A percentile compares a stretch with the other conserved stretches of the same genome.
Evolutionary conservation across 2,329 filamentous ascomycete genomes (phyloP).

Genomic region (Sporothrix phasma): DNA sequence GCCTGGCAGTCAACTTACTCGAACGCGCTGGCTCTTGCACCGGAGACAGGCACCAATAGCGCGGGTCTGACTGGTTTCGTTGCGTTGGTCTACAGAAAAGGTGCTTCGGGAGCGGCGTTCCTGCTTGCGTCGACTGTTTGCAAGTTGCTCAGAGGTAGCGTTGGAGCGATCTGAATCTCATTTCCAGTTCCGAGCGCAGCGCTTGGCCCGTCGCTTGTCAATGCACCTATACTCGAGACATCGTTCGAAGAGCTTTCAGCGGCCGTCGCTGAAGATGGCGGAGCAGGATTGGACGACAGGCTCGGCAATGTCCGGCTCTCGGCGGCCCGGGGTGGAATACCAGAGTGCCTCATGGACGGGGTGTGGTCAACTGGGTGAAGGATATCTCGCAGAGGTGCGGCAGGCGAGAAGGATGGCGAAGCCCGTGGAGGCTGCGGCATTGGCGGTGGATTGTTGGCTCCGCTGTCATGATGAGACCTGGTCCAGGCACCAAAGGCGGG

Average conservation of each 20-base stretch:
- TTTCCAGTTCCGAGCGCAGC: background rate
- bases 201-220: background rate
- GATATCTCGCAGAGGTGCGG: constrained; percentile 10
- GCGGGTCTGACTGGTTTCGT: constrained; percentile 29
- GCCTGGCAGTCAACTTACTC: constrained; percentile 26
- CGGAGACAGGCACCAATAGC: constrained; percentile 33
- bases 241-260: too few species aligned
- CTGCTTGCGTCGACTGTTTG: background rate
- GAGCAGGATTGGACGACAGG: background rate
- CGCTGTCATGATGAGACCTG: background rate
- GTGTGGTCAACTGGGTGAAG: constrained; percentile 11
- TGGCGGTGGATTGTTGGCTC: background rate
- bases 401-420: background rate
- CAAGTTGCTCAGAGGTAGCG: background rate
- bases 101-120: constrained; percentile 13
- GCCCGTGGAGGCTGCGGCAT: background rate
- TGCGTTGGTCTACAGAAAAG: constrained; percentile 23
- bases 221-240: too few species aligned
- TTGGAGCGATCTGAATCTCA: background rate
- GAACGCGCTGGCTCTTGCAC: constrained; percentile 35
- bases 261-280: too few species aligned
- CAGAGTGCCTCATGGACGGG: background rate
- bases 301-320: background rate
- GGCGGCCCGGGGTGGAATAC: background rate
- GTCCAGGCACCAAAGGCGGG: constrained; percentile 1